Evolutionary conservation across 2,329 filamentous ascomycete species (phyloP).

Genomic region (Aspergillus sp.): DNA sequence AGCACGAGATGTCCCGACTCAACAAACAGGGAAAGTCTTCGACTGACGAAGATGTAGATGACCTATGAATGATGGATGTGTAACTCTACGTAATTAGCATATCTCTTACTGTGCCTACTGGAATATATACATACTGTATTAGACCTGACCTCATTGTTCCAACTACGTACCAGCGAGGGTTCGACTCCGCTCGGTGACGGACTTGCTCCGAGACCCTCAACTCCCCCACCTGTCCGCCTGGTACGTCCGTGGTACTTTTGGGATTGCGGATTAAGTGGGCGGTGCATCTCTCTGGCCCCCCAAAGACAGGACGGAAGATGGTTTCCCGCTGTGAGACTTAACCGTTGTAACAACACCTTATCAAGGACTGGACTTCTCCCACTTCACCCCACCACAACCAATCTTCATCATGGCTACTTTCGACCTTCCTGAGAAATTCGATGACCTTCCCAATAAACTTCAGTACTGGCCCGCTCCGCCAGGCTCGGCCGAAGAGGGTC

Average conservation of each 20-base stretch:
- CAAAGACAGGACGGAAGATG: no score
- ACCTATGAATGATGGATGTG: constrained; percentile 29
- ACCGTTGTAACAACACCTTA: background rate
- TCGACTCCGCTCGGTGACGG: constrained; percentile 5
- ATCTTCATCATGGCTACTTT: constrained; percentile 22
- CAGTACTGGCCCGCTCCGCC: constrained; percentile 51
- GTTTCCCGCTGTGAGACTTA: no score
- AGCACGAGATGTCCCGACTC: constrained; percentile 58
- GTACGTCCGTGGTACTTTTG: no score
- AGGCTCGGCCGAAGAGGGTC: constrained; percentile 52
- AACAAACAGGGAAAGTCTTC: constrained; percentile 26
- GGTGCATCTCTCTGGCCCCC: background rate
- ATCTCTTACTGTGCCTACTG: constrained; percentile 6
- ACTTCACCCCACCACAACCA: background rate
- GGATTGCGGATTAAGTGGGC: background rate
- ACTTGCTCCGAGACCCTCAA: constrained; percentile 14
- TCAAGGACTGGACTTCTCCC: background rate
- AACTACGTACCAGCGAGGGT: background rate
- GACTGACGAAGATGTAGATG: constrained; percentile 33
- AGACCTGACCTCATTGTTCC: background rate
- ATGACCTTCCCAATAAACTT: constrained; percentile 50
- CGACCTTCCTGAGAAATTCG: constrained; percentile 33
- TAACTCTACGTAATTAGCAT: constrained; percentile 14
- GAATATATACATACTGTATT: constrained; percentile 4
- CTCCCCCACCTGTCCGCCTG: constrained; percentile 6